Evolutionary conservation across 106 monocot genomes (phyloP), one percentile per base, ranked within the genome.

Genomic region (Dendrobium nobile): DNA sequence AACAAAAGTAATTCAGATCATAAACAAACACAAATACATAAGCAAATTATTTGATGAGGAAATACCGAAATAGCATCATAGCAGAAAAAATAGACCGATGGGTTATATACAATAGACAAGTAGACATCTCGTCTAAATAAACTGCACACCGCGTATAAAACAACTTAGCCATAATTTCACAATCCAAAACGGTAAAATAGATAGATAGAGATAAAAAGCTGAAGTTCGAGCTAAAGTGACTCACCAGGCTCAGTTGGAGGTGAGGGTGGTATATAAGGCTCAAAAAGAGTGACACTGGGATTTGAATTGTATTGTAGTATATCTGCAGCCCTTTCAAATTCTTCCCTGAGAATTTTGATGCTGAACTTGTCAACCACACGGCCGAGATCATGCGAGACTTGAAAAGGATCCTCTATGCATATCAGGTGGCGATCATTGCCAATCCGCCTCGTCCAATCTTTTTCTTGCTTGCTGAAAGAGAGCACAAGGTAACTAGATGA

Each of bases 351-450:
- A 45, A 93, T 90, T 72, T 88, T 91, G 33, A 98, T 95, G 77
- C 86, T 92, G 80, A 51, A 86, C 48, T 89, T 95, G 77, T 98
- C 98, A 9, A 98, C 98, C 2, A 98, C 95, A 59, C 98, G 86
- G 18, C 95, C 98, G 7, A 98, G 92, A 83, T 98, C 98, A 82
- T 98, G 98, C 1, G 94, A 85, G 22, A 77, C 87, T 80, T 98
- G 92, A 37, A 98, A 98, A 19, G 98, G 98, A 77, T 98, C 98
- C 73, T 98, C 98, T n/a, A 98, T 98, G 79, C 98, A 98, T 73
- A 98, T 95, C 45, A 98, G 85, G 65, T 98, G 98, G 0, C 95
- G 82, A 79, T 98, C 98, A 41, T 98, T 98, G 33, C 98, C 98
- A 28, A 98, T 83, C 27, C 98, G 81, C 78, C 95, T 88, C 17